Evolutionary conservation across 2,329 filamentous ascomycete species (phyloP), one percentile per base, ranked within the genome.

Genomic region (Paracoccidioides lutzii): DNA sequence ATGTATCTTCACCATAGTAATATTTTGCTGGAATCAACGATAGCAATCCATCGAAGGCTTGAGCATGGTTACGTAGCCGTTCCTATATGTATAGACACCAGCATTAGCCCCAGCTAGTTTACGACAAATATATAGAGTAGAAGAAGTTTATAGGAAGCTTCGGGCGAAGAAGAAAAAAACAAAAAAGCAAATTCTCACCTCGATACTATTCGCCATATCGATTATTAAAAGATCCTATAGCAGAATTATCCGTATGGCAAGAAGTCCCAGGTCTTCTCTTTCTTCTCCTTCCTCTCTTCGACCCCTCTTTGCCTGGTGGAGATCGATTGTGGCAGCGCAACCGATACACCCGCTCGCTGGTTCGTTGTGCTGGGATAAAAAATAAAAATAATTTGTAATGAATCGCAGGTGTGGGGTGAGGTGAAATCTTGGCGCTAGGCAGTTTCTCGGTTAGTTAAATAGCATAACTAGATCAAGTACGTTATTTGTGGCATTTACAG

Each of bases 21-120:
- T 89, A 83, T 72, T 93, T 90, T 59, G 89, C 88, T 43, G 90
- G 89, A 57, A 94, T 95, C 60, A 95, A 77, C 57, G 88, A 91
- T 69, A 95, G 76, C 53, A 95, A 76, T 48, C 88, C 88, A 72
- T 94, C 86, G 66, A 95, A 95, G 61, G 88, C 86, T 73, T 88
- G 81, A 61, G 87, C 78, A 69, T 75, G 73, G 66, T 73, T 75
- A 64, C 72, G 72, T 59, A 77, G 67, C 61, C 74, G 72, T 64
- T 76, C 73, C 75, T 77, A 63, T 55, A 57, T 55, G 65, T 59
- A 60, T 59, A 59, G 55, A 48, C 55, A 62, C 64, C 61, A 65
- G 60, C 56, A 61, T 60, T 58, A 49, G 44, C 14, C 32, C 48
- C 35, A 35, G n/a, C n/a, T 48, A 38, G 32, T n/a, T 22, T 22